Evolutionary conservation across 2,329 filamentous ascomycete species (phyloP).

Genomic region (Xylariaceae sp.): DNA sequence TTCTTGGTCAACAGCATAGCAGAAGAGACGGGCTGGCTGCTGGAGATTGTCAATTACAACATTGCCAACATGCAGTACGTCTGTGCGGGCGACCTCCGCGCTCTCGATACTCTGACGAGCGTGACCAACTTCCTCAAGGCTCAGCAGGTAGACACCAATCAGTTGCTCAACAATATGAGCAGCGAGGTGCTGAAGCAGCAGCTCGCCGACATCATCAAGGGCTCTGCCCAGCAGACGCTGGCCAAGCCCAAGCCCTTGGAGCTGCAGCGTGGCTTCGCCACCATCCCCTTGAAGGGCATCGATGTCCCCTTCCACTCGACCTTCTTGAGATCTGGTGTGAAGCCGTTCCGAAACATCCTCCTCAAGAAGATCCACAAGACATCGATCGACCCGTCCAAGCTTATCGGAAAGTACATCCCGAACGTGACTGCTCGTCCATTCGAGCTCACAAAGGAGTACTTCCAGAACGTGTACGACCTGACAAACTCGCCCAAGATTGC

Average conservation of each 20-base stretch:
- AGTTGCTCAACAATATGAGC: conserved; percentile 78
- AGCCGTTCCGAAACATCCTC: conserved; percentile 96
- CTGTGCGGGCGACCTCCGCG: conserved; percentile 64
- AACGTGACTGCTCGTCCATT: conserved; percentile 97
- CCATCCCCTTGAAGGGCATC: conserved; percentile 93
- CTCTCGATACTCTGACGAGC: conserved; percentile 66
- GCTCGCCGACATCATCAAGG: conserved; percentile 83
- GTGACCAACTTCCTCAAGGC: conserved; percentile 94
- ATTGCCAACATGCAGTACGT: conserved; percentile 73
- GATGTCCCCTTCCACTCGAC: conserved; percentile 99
- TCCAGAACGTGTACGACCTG: conserved; percentile 94
- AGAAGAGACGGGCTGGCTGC: conserved; percentile 87
- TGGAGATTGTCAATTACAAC: conserved; percentile 98
- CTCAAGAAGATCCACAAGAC: conserved; percentile 99
- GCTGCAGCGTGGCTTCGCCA: conserved; percentile 91
- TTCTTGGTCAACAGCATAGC: conserved; percentile 95
- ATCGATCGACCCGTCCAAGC: conserved; percentile 91
- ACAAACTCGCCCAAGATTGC: conserved; percentile 79
- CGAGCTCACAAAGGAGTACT: conserved; percentile 95
- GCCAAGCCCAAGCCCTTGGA: conserved; percentile 84
- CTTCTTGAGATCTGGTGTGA: conserved; percentile 94
- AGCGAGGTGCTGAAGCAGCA: conserved; percentile 89
- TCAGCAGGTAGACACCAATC: conserved; percentile 95
- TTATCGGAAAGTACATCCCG: conserved; percentile 97
- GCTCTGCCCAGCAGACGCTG: conserved; percentile 79